Base-by-base conservation (phyloP, 352 stramenopile genomes). In the Phytopythium chamaehyphon region DNA sequence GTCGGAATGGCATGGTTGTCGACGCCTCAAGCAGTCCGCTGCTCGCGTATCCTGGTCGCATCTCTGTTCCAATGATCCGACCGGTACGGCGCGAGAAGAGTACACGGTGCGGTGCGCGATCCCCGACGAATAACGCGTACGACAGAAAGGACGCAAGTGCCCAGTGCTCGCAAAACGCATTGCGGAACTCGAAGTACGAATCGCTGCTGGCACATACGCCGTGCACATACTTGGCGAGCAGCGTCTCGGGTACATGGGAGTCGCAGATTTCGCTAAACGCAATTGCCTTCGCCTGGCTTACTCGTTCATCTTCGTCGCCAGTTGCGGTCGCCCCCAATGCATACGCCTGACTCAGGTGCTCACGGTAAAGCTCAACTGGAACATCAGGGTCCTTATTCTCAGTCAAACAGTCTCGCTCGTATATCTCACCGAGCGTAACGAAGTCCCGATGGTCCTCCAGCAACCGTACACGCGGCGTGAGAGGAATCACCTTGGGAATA, bases 401-500 rank as follows among this genome's bases (percentile, higher is more conserved):
- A 0, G 75, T 62, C 23, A 79, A 69, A 60, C 85, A 95, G 42
- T 90, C 65, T 15, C 83, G 61, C 50, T 95, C 83, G 45, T 94
- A 95, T 22, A 95, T 83, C 69, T 96, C 86, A 28, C 83, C 83
- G 3, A 96, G 71, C 22, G 85, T 93, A 23, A 95, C 75, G 54
- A 91, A 88, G 54, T 93, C 76, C 10, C 78, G 65, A 39, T 87
- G 80, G 59, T 97, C 90, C 39, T 96, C 83, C 14, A 95, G 65
- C 43, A 97, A 57, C 8, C 87, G 76, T 14, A 97, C 85, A 3
- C 92, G 84, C 21, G 90, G 88, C 23, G 92, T 97, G 26, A 98
- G 83, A 22, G 91, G 92, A 15, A 98, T 90, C 40, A 97, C 88
- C 56, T 97, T 93, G 5, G 91, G 89, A 1, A 97, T 71, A 46